phyloP scores from a whole-genome alignment of 352 stramenopile genomes.

The Thalassiosira livingstoniorum region DNA sequence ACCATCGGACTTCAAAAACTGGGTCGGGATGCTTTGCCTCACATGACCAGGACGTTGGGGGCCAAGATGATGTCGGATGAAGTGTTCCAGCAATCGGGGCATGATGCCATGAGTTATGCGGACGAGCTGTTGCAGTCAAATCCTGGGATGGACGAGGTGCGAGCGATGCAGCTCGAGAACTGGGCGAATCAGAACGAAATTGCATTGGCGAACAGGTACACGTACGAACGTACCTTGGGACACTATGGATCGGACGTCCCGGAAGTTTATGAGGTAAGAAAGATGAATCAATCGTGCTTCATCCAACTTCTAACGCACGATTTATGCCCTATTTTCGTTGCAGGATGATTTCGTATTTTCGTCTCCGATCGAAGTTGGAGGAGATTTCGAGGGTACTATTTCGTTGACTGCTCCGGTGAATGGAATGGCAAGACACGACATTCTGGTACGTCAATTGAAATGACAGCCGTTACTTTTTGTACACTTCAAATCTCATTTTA shows the following conservation, averaged over 20 bases:
- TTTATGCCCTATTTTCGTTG: background rate
- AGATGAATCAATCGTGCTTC: constrained; percentile 29
- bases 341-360: constrained; percentile 59
- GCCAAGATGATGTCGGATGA: constrained; percentile 63
- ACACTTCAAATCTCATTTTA: background rate
- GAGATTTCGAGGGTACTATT: constrained; percentile 70
- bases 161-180: constrained; percentile 81
- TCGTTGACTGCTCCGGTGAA: constrained; percentile 62
- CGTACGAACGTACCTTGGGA: constrained; percentile 63
- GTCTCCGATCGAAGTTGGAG: constrained; percentile 52
- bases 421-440: constrained; percentile 59
- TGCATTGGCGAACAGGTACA: constrained; percentile 52
- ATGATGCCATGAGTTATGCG: constrained; percentile 63
- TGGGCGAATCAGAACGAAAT: constrained; percentile 84
- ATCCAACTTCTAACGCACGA: no score
- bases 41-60: constrained; percentile 66
- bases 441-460: constrained; percentile 31
- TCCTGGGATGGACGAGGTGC: constrained; percentile 59
- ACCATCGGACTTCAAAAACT: constrained; percentile 68
- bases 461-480: background rate
- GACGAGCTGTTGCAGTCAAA: constrained; percentile 67
- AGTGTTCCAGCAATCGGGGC: constrained; percentile 34
- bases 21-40: constrained; percentile 47
- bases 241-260: constrained; percentile 30
- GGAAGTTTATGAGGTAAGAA: constrained; percentile 11